A percentile compares a stretch with the other conserved stretches of the same genome.
Conservation (phyloP, 805 yeast genomes). For the Metschnikowia proteae region DNA sequence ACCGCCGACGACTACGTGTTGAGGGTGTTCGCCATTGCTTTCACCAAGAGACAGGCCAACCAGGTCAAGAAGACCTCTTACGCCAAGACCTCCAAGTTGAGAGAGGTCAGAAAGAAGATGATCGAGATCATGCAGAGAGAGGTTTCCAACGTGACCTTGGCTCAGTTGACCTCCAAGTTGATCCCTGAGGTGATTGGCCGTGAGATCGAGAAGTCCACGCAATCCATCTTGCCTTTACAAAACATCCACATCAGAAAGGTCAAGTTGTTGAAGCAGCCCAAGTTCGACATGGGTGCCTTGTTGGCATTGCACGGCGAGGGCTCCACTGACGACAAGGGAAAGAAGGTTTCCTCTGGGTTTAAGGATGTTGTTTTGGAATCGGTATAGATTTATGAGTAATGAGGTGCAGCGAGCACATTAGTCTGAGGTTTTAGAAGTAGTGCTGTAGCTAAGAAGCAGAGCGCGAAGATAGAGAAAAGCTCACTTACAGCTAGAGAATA, state of each 20-base stretch:
- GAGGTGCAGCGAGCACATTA: conserved; percentile 1
- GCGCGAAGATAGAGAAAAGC: too few relatives aligned
- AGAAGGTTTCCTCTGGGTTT: conserved; percentile 96
- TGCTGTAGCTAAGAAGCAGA: too few relatives aligned
- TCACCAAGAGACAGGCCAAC: conserved; percentile 97
- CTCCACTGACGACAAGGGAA: conserved; percentile 87
- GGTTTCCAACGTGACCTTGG: conserved; percentile 89
- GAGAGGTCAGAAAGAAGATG: conserved; percentile 97
- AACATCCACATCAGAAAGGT: conserved; percentile 99
- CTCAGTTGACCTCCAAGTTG: conserved; percentile 95
- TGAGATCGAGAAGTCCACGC: conserved; percentile 96
- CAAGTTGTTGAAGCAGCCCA: conserved; percentile 97
- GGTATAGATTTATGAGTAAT: conserved; percentile 50
- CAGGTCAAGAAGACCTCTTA: conserved; percentile 97
- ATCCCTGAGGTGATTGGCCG: conserved; percentile 98
- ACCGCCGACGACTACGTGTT: conserved; percentile 96
- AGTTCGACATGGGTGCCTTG: conserved; percentile 95
- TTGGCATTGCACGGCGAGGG: conserved; percentile 97
- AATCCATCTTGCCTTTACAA: conserved; percentile 94
- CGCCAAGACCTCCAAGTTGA: conserved; percentile 96
- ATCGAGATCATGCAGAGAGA: conserved; percentile 94
- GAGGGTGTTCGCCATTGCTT: conserved; percentile 95
- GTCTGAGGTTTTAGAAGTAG: too few relatives aligned
- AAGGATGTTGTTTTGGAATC: conserved; percentile 98
- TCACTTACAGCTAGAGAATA: too few relatives aligned